phyloP scores from a whole-genome alignment of 192 early-diverging fungal genomes.

The Lobulomyces angularis region DNA sequence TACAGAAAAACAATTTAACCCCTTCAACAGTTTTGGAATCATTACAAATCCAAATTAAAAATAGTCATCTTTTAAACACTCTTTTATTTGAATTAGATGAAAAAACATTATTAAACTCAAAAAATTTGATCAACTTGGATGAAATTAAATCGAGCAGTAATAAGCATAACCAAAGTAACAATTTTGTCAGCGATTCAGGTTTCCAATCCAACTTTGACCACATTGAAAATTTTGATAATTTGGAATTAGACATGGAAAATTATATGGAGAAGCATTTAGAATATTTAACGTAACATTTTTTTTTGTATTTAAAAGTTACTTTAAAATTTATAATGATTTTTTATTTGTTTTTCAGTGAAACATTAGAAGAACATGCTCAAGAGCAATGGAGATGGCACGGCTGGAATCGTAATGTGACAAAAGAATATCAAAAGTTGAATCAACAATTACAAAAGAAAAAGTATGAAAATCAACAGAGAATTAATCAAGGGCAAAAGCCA shows the following conservation, averaged over 20 bases:
- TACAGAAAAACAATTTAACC: slow-evolving; percentile 64
- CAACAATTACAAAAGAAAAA: slow-evolving; percentile 46
- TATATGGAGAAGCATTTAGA: slow-evolving; percentile 82
- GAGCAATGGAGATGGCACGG: slow-evolving; percentile 85
- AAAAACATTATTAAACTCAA: slow-evolving; percentile 15
- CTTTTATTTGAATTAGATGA: slow-evolving; percentile 61
- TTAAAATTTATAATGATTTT: no score
- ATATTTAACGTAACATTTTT: no score
- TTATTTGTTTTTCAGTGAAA: no score
- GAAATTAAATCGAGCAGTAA: no score
- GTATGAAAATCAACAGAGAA: slow-evolving; percentile 61
- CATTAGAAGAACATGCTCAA: slow-evolving; percentile 80
- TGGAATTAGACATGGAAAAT: slow-evolving; percentile 72
- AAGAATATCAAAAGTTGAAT: slow-evolving; percentile 71
- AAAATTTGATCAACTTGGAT: no score
- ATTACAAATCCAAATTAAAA: slow-evolving; percentile 76
- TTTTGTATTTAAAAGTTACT: no score
- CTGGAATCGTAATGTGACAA: slow-evolving; percentile 84
- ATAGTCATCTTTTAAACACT: slow-evolving; percentile 66
- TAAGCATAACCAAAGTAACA: no score
- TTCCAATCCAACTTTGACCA: no score
- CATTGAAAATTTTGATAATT: background rate
- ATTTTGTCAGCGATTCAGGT: no score
- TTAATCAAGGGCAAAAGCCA: slow-evolving; percentile 48
- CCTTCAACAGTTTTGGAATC: slow-evolving; percentile 81